phyloP scores from a whole-genome alignment of 495 filamentous ascomycete genomes.

The Penicillium pulvis region DNA sequence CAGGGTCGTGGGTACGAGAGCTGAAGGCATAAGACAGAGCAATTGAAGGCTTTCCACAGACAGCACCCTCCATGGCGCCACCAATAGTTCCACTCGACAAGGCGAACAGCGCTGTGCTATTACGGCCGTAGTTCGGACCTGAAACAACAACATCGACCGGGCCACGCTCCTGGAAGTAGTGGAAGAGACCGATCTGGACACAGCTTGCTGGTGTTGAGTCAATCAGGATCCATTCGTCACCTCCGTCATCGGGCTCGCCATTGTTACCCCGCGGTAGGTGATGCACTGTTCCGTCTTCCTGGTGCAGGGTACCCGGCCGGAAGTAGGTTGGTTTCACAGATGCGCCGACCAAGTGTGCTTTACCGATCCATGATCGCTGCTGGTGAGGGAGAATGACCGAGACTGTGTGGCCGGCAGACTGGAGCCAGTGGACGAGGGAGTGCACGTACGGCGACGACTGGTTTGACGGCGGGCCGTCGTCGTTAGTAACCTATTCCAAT shows the following conservation, averaged over 20 bases:
- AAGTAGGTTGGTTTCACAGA: constrained; percentile 89
- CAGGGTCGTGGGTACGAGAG: constrained; percentile 73
- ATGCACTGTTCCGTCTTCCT: constrained; percentile 69
- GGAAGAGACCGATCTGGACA: constrained; percentile 85
- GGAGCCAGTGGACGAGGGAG: constrained; percentile 76
- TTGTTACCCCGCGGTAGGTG: constrained; percentile 53
- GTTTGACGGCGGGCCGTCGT: constrained; percentile 92
- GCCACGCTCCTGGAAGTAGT: constrained; percentile 79
- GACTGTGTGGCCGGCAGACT: constrained; percentile 75
- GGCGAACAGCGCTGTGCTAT: constrained; percentile 90
- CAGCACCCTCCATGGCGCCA: constrained; percentile 89
- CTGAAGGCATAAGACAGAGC: constrained; percentile 90
- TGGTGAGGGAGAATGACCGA: constrained; percentile 88
- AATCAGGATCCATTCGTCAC: constrained; percentile 92
- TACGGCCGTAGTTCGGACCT: constrained; percentile 94
- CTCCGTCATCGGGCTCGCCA: constrained; percentile 60
- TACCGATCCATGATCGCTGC: constrained; percentile 97
- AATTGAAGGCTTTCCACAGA: constrained; percentile 73
- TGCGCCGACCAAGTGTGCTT: constrained; percentile 89
- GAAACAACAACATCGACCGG: constrained; percentile 83
- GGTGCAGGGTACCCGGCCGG: constrained; percentile 62
- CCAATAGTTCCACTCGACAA: constrained; percentile 88
- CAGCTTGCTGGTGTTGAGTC: constrained; percentile 86
- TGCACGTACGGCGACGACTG: constrained; percentile 93
- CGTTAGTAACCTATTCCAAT: constrained; percentile 73